phyloP scores from a whole-genome alignment of 257 asterid species.

The Anisodus tanguticus region DNA sequence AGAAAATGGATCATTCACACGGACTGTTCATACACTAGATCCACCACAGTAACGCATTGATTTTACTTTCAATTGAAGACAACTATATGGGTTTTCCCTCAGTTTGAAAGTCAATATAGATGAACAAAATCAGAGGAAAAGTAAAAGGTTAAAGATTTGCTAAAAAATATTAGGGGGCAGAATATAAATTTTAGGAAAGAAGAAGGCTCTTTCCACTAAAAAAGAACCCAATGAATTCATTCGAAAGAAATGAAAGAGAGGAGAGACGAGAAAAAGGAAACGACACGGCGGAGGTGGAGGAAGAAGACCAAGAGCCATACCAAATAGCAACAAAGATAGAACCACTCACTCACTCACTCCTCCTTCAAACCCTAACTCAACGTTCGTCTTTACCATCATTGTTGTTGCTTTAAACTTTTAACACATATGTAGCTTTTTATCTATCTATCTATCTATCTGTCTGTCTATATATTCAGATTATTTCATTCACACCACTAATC shows the following conservation, averaged over 20 bases:
- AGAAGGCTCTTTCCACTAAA: neutral
- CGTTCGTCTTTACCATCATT: neutral
- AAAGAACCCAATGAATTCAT: neutral
- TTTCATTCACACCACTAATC: neutral
- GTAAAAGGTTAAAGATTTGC: too few relatives aligned
- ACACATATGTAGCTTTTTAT: too few relatives aligned
- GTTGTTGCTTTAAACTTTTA: neutral
- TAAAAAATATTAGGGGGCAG: too few relatives aligned
- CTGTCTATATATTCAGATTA: too few relatives aligned
- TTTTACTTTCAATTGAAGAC: too few relatives aligned
- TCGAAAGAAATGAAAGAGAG: neutral
- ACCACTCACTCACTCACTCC: neutral
- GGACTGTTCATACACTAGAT: too few relatives aligned
- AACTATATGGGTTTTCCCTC: too few relatives aligned
- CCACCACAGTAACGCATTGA: too few relatives aligned
- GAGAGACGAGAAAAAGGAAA: neutral
- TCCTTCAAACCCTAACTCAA: neutral
- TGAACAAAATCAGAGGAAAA: too few relatives aligned
- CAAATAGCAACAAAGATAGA: neutral
- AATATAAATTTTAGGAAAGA: neutral
- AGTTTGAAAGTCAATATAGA: too few relatives aligned
- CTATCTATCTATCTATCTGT: too few relatives aligned
- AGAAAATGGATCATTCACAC: too few relatives aligned
- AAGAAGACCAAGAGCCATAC: neutral
- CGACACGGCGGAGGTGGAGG: neutral